Conservation (phyloP, 495 filamentous ascomycete species). For the Melanomma pulvis-pyrius region DNA sequence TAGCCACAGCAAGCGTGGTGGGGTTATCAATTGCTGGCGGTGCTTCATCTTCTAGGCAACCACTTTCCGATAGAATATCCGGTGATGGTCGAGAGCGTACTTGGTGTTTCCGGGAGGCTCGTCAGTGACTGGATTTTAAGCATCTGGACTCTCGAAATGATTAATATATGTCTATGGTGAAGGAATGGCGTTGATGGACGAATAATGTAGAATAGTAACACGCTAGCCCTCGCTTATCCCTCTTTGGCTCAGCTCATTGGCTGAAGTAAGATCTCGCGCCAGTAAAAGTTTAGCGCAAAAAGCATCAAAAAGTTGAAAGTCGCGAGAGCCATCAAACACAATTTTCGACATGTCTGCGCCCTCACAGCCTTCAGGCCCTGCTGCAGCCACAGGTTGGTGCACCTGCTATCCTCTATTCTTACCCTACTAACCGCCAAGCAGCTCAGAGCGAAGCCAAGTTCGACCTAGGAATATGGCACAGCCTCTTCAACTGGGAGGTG, state of each 20-base stretch:
- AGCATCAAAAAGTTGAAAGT: not conserved
- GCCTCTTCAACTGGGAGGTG: constrained; percentile 72
- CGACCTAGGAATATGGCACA: constrained; percentile 41
- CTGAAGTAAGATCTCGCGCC: not conserved
- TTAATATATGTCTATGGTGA: too few species aligned
- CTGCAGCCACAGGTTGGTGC: constrained; percentile 2
- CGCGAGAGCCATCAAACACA: not conserved
- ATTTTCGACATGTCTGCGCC: constrained; percentile 6
- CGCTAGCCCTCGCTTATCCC: too few species aligned
- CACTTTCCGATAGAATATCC: too few species aligned
- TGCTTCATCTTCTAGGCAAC: not conserved
- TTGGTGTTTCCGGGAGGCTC: too few species aligned
- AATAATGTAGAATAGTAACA: not conserved
- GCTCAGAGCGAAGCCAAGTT: constrained; percentile 48
- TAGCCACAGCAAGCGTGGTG: not conserved
- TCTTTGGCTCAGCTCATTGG: not conserved
- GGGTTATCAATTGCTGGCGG: not conserved
- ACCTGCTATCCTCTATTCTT: not conserved
- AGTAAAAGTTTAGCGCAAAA: not conserved
- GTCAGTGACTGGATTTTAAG: too few species aligned
- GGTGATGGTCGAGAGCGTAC: too few species aligned
- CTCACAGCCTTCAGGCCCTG: constrained; percentile 4
- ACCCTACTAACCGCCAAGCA: constrained; percentile 8
- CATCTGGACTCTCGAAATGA: too few species aligned
- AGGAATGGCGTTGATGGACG: not conserved